Conservation (phyloP, 306 rosid genomes). For the Macrotyloma uniflorum region DNA sequence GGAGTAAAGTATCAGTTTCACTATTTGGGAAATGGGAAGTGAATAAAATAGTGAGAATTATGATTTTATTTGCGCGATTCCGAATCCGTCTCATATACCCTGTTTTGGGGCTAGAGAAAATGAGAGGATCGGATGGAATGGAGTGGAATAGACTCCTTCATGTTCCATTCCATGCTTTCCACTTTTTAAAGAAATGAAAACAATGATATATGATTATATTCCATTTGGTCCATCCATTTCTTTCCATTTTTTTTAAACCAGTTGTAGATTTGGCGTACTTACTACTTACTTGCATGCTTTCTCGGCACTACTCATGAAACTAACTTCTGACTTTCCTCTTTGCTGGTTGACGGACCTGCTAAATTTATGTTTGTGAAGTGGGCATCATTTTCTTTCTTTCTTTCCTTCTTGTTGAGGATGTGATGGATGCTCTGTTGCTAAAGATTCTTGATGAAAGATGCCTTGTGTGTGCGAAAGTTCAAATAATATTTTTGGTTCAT, state of each 20-base stretch:
- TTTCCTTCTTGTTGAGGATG: slow-evolving; percentile 13
- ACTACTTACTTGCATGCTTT: neutral
- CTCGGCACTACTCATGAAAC: neutral
- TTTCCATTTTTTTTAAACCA: neutral
- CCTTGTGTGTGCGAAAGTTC: slow-evolving; percentile 1
- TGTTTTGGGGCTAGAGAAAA: no score
- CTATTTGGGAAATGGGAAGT: neutral
- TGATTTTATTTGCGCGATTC: no score
- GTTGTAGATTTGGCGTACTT: neutral
- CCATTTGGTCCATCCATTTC: neutral
- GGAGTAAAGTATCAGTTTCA: neutral
- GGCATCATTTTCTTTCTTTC: neutral
- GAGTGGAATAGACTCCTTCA: neutral
- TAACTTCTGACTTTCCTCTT: neutral
- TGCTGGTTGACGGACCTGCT: neutral
- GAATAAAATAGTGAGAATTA: neutral
- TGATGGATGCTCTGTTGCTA: neutral
- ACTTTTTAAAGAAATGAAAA: neutral
- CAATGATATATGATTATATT: neutral
- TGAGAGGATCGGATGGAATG: neutral
- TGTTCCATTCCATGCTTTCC: neutral
- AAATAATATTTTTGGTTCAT: neutral
- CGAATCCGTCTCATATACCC: no score
- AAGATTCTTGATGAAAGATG: neutral
- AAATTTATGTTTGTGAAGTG: neutral